Base-by-base conservation (phyloP, 108 stramenopile species). In the Epithemia pelagica region DNA sequence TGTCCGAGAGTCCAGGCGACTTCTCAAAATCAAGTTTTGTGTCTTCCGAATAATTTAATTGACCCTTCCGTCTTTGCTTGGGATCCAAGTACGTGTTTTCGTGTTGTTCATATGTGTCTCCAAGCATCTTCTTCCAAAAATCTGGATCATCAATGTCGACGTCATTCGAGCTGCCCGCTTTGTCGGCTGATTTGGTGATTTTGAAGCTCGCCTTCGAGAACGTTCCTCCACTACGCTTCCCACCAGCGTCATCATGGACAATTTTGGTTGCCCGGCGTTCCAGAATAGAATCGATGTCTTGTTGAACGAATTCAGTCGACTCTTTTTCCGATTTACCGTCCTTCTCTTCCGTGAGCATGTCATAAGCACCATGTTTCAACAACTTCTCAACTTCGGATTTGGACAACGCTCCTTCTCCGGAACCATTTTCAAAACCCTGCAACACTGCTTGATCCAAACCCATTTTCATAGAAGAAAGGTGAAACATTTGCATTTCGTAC, bases 401-500 rank as follows among this genome's bases (percentile, higher is more conserved):
- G 3, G 86, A 81, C 80, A 91, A 73, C 30, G 80, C 68, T n/a
- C 77, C 82, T 54, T 86, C 86, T 59, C 84, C 87, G 8, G 73
- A 61, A 20, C 78, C 76, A 31, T 67, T 78, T 69, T 93, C 90
- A 62, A 96, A 90, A 27, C 92, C 92, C 24, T 89, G 88, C n/a
- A 99, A 77, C 1, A 99, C 96, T 26, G 97, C 98, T 65, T 95
- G 94, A 64, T 99, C 99, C 20, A 99, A 82, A 54, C 97, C 98
- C 78, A 99, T 96, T 77, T 99, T 99, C 83, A 96, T 66, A 23
- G 88, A 88, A 32, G 94, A 95, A 80, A 86, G 82, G 71, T 99
- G 95, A 69, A 99, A 99, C 98, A 99, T 98, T 76, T 96, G 89
- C 78, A 90, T 86, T 75, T 98, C 99, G 73, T 99, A 99, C 8